Evolutionary conservation across 192 early-diverging fungal genomes (phyloP), one percentile per base, ranked within the genome.

Genomic region (Lunasporangiospora selenospora): DNA sequence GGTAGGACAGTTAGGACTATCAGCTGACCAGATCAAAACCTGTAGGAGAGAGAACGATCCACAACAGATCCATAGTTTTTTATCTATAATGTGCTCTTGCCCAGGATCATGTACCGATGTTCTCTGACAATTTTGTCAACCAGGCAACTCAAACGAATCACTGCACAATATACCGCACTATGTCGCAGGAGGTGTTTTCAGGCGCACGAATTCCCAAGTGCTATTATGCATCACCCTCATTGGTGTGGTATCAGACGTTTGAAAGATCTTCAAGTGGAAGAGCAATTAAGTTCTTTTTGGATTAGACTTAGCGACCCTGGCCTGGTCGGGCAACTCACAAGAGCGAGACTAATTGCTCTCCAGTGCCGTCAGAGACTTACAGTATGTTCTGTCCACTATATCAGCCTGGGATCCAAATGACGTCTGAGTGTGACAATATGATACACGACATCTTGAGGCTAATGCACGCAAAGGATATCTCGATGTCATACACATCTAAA

Each of bases 41-140:
- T n/a, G n/a, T n/a, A n/a, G n/a, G n/a, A n/a, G n/a, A n/a, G n/a
- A n/a, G n/a, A n/a, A n/a, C n/a, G n/a, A n/a, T n/a, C n/a, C n/a
- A n/a, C n/a, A n/a, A n/a, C n/a, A n/a, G n/a, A n/a, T n/a, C n/a
- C n/a, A n/a, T n/a, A n/a, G n/a, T n/a, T n/a, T n/a, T n/a, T 65
- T 26, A 38, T 65, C 46, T 56, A 56, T 39, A 65, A 27, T 45
- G 53, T 65, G 5, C 36, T 65, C 1, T n/a, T 65, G 12, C 52
- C 52, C 1, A 37, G 45, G n/a, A 46, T 65, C 23, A 3, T 50
- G n/a, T 65, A 65, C 26, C 6, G 46, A 2, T 40, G 26, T 1
- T 37, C 62, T 3, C 13, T 33, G 6, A 43, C 41, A 6, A 34
- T 65, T 8, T 12, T 65, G 2, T 19, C 26, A n/a, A 19, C 21